Evolutionary conservation across 2,329 filamentous ascomycete species (phyloP), one percentile per base, ranked within the genome.

Genomic region (Emergomyces africanus): DNA sequence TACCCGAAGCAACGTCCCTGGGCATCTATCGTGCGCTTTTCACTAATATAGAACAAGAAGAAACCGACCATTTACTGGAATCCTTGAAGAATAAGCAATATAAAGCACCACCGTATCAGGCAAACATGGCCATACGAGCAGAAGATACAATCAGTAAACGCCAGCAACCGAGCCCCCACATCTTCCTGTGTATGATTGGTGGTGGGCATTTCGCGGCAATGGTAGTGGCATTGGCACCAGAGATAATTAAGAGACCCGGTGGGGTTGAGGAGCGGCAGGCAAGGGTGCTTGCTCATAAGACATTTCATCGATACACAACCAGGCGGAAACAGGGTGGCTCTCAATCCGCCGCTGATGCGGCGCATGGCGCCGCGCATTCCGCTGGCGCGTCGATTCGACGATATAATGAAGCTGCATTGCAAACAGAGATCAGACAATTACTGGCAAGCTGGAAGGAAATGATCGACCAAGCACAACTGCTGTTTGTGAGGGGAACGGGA

Each of bases 141-240:
- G 60, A 83, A 83, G 59, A 84, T 85, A 83, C 84, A 33, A 42
- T 65, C 23, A 61, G 83, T 83, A 57, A 84, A 85, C 15, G 14
- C 35, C 53, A 55, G 18, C 53, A 55, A 30, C 83, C 84, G 28
- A 85, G 86, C 8, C 89, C 90, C 1, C 91, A 97, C 70, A 84
- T 96, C 55, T 97, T 99, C 70, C 81, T 99, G 54, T 97, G 91
- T 74, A 99, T 99, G 94, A 95, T 99, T 56, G 94, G 94, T 28
- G 94, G 94, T 61, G 94, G 94, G 0, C 94, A 99, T 71, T 99
- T 99, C 69, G 94, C 94, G 0, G 94, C 89, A 56, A 97, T 97
- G 91, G 80, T 97, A 12, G 88, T 99, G 12, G 90, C 90, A 0
- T 80, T 97, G 3, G 84, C 89, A 0, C 91, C 94, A 0, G 88